Conservation (phyloP, 768 basidiomycete genomes). For the Macrolepiota dolichaula region DNA sequence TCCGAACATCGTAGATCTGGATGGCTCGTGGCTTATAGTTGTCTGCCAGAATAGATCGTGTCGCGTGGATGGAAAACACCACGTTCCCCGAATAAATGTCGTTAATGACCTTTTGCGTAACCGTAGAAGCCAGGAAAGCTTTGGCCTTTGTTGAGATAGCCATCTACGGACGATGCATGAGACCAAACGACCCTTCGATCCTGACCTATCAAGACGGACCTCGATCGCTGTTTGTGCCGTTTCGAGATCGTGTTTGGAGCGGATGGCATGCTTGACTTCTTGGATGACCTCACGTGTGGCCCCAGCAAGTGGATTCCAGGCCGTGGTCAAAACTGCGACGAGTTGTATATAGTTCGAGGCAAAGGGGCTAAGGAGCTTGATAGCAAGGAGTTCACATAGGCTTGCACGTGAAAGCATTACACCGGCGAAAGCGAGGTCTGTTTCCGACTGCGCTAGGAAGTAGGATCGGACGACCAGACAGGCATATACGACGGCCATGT, state of each 20-base stretch:
- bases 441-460: constrained; percentile 66
- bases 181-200: background rate
- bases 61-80: constrained; percentile 57
- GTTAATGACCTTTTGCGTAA: constrained; percentile 84
- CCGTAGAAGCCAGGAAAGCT: constrained; percentile 74
- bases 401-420: constrained; percentile 67
- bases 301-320: constrained; percentile 84
- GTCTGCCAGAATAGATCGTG: constrained; percentile 80
- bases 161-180: constrained; percentile 46
- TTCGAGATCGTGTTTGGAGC: constrained; percentile 56
- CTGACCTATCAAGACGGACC: constrained; percentile 39
- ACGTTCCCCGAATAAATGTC: constrained; percentile 85
- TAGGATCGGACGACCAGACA: constrained; percentile 77
- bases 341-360: constrained; percentile 74
- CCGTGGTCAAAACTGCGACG: constrained; percentile 72
- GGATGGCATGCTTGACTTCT: constrained; percentile 56
- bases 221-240: constrained; percentile 83
- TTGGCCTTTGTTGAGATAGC: constrained; percentile 87
- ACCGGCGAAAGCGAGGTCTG: constrained; percentile 73
- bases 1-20: constrained; percentile 65
- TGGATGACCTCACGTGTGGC: constrained; percentile 64
- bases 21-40: constrained; percentile 82
- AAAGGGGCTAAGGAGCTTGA: constrained; percentile 79
- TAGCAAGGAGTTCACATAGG: constrained; percentile 85
- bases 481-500: constrained; percentile 72